phyloP scores from a whole-genome alignment of 768 basidiomycete genomes.

The Calocybe cyanea region DNA sequence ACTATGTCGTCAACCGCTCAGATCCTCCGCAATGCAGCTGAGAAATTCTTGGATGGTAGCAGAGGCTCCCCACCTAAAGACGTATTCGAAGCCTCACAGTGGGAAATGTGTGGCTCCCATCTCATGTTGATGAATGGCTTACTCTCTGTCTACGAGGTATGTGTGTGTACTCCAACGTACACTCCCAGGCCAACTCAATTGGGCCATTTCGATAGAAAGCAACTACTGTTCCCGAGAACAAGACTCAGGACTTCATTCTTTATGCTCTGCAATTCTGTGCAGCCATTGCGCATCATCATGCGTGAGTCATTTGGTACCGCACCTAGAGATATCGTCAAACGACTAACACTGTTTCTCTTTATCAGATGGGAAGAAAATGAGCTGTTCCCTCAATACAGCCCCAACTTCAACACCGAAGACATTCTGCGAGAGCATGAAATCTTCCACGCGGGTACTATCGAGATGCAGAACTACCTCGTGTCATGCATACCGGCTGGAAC shows the following conservation, averaged over 20 bases:
- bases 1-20: slow-evolving; percentile 12
- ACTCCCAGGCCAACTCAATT: not conserved
- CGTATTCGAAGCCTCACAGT: slow-evolving; percentile 16
- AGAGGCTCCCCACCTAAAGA: slow-evolving; percentile 14
- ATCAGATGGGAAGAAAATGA: slow-evolving; percentile 18
- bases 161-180: not conserved
- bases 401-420: slow-evolving; percentile 16
- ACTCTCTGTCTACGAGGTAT: slow-evolving; percentile 15
- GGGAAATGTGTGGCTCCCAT: slow-evolving; percentile 19
- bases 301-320: slow-evolving; percentile 3
- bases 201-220: slow-evolving; percentile 6
- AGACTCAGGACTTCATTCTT: slow-evolving; percentile 12
- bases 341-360: not conserved
- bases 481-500: slow-evolving; percentile 18
- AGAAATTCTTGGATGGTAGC: slow-evolving; percentile 10
- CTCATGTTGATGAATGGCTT: slow-evolving; percentile 15
- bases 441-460: slow-evolving; percentile 15
- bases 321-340: no score
- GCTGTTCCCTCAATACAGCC: slow-evolving; percentile 16
- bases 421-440: slow-evolving; percentile 17
- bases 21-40: slow-evolving; percentile 10
- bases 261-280: slow-evolving; percentile 18
- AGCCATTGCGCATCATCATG: slow-evolving; percentile 16
- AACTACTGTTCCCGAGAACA: slow-evolving; percentile 3
- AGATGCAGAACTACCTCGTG: slow-evolving; percentile 15